Evolutionary conservation across 169 alveolate species (phyloP).

Genomic region (Plasmodium reichenowi): DNA sequence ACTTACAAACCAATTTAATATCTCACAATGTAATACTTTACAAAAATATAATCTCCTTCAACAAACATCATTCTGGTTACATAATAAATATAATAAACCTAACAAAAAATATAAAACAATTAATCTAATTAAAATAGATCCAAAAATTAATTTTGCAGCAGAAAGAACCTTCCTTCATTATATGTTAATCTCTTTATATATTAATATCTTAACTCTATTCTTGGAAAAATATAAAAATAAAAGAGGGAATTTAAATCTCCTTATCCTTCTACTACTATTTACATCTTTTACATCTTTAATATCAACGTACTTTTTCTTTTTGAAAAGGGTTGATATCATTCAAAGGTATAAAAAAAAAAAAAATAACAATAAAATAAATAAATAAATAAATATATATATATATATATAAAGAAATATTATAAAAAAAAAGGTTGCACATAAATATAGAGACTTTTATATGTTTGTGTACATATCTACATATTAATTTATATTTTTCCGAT

Average conservation of each 20-base stretch:
- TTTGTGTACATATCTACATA: too few species aligned
- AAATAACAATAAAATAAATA: too few species aligned
- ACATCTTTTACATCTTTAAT: conserved; percentile 48
- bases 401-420: conserved; percentile 19
- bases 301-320: conserved; percentile 57
- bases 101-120: conserved; percentile 34
- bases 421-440: too few species aligned
- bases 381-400: too few species aligned
- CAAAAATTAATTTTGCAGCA: conserved; percentile 87
- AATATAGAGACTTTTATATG: too few species aligned
- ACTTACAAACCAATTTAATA: neutral
- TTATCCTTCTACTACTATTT: conserved; percentile 17
- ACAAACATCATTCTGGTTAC: conserved; percentile 37
- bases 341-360: conserved; percentile 23
- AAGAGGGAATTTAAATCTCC: conserved; percentile 13
- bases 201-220: conserved; percentile 75
- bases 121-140: conserved; percentile 81
- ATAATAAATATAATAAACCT: conserved; percentile 30
- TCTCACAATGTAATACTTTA: conserved; percentile 6
- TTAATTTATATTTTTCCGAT: too few species aligned
- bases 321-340: conserved; percentile 38
- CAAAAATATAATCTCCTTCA: conserved; percentile 18
- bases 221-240: conserved; percentile 69
- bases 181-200: conserved; percentile 80
- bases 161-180: conserved; percentile 87